Base-by-base conservation (phyloP, 345 rosid genomes). In the Arabis hirsuta region DNA sequence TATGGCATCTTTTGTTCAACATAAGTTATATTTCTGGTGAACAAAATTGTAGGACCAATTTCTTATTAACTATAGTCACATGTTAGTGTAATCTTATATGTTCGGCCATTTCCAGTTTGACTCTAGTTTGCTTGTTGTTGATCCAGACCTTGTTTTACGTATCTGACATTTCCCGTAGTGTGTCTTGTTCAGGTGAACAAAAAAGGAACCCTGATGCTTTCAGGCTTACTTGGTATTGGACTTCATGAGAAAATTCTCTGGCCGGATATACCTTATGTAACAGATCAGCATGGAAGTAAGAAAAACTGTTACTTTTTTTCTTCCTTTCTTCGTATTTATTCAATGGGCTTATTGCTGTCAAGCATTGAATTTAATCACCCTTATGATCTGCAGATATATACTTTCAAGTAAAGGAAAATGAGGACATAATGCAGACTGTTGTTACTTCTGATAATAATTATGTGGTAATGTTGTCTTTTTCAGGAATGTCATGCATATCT, bases 281-380 rank as follows among this genome's bases (percentile, higher is more conserved):
- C 89, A 42, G 96, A 95, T 77, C 88, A 90, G 76, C 85, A 82
- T 64, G 99, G 97, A 83, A 85, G 99, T 91, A 80, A 76, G 68
- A 13, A 3, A 11, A 62, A 38, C 14, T 3, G 2, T 32, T 5
- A n/a, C 9, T 29, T 55, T 26, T 32, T 11, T 9, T 29, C 39
- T 14, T 54, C 41, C 13, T 22, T 31, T 22, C 58, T 32, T 14
- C 2, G 1, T 57, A 22, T 46, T 11, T 41, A 20, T 43, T 48
- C 29, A 2, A 1, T 48, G 51, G 22, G 51, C 29, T 59, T 67
- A 24, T 29, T 34, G 27, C 16, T 62, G 22, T 24, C 27, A 31
- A 58, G 43, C 29, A 48, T 54, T 55, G 43, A 73, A 50, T 57
- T 63, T 36, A 78, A 44, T 43, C 9, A 24, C 59, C 69, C 10